Evolutionary conservation across 1,284 basidiomycete genomes (phyloP).

Genomic region (Afroboletus lepidellus): DNA sequence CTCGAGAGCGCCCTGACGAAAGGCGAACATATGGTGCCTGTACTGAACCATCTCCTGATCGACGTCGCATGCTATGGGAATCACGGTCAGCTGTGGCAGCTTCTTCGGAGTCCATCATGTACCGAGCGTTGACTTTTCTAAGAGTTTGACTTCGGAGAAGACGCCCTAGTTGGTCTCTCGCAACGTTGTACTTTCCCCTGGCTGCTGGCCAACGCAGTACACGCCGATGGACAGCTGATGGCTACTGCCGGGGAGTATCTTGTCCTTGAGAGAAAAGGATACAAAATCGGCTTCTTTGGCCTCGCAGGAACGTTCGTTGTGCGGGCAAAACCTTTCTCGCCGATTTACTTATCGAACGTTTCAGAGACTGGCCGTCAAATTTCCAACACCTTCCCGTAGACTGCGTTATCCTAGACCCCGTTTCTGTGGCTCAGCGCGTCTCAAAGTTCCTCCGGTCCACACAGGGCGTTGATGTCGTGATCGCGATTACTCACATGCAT

Average conservation of each 20-base stretch:
- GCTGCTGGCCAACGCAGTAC: slow-evolving; percentile 12
- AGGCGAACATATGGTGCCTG: slow-evolving; percentile 12
- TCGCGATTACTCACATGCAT: slow-evolving; percentile 16
- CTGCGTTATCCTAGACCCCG: slow-evolving; percentile 7
- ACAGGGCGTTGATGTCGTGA: slow-evolving; percentile 8
- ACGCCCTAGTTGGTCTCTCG: slow-evolving; percentile 6
- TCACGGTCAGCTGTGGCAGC: slow-evolving; percentile 4
- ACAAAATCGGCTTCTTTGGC: slow-evolving; percentile 9
- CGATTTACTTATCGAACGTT: background rate
- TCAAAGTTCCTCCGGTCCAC: slow-evolving; percentile 10
- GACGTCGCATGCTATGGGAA: slow-evolving; percentile 15
- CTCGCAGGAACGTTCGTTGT: slow-evolving; percentile 10
- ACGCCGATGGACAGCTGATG: slow-evolving; percentile 4
- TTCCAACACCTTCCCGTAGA: slow-evolving; percentile 13
- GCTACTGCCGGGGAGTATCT: slow-evolving; percentile 8
- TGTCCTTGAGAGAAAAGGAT: slow-evolving; percentile 8
- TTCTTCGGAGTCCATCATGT: background rate
- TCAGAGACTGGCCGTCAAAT: slow-evolving; percentile 8
- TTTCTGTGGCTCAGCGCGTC: slow-evolving; percentile 11
- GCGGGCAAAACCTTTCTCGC: background rate
- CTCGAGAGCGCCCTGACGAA: slow-evolving; percentile 20
- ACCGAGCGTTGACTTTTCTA: background rate
- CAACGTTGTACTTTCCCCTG: slow-evolving; percentile 9
- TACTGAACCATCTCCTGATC: slow-evolving; percentile 13
- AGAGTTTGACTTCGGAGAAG: slow-evolving; percentile 11